phyloP scores from a whole-genome alignment of 1,139 yeast genomes.

The Blastobotrys capitulatus region DNA sequence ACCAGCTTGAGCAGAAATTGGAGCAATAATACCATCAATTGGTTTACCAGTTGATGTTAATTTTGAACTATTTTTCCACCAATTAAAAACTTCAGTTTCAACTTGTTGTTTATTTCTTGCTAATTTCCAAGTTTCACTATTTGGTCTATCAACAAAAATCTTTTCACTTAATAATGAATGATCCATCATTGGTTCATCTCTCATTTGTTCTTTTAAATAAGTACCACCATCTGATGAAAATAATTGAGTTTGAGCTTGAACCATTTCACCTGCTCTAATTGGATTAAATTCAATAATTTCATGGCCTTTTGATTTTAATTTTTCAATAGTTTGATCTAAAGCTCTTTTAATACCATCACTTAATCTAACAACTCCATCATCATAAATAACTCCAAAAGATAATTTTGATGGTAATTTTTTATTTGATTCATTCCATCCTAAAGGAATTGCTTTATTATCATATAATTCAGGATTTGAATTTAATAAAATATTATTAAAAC shows the following conservation, averaged over 20 bases:
- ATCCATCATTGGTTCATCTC: constrained; percentile 6
- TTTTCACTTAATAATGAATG: neutral
- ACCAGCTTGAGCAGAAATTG: constrained; percentile 31
- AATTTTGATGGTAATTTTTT: constrained; percentile 37
- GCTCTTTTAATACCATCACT: constrained; percentile 43
- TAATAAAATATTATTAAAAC: constrained; percentile 48
- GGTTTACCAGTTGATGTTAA: constrained; percentile 19
- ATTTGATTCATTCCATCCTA: constrained; percentile 33
- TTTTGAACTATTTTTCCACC: constrained; percentile 10
- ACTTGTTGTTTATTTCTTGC: constrained; percentile 4
- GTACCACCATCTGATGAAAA: constrained; percentile 23
- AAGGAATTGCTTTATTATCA: constrained; percentile 43
- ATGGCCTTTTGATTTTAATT: constrained; percentile 24
- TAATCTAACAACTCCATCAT: constrained; percentile 31
- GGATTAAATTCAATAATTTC: constrained; percentile 43
- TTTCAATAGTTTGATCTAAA: constrained; percentile 26
- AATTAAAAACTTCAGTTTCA: constrained; percentile 8
- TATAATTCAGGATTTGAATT: constrained; percentile 51
- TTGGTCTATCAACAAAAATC: constrained; percentile 15
- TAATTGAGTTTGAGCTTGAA: constrained; percentile 8
- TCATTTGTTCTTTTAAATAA: neutral
- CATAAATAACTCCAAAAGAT: constrained; percentile 31
- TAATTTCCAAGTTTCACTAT: constrained; percentile 18
- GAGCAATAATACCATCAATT: constrained; percentile 37
- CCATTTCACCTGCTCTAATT: constrained; percentile 12